Conservation (phyloP, 345 rosid species). For the Salix purpurea region DNA sequence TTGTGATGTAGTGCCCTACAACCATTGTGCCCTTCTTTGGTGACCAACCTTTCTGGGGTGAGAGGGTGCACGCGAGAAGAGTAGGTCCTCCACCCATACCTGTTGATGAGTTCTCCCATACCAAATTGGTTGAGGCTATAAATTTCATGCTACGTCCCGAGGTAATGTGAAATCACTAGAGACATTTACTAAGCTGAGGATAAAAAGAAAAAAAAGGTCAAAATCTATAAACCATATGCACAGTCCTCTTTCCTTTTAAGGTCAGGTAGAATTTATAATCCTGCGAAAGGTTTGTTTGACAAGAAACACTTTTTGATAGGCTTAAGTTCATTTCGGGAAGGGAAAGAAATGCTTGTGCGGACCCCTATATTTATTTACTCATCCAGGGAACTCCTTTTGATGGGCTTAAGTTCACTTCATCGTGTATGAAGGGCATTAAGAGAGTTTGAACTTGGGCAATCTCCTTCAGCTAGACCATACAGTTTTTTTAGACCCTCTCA, state of each 20-base stretch:
- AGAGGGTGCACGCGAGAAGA: conserved; percentile 76
- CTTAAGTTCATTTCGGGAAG: background rate
- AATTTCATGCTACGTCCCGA: conserved; percentile 58
- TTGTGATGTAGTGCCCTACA: conserved; percentile 74
- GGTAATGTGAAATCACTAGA: conserved; percentile 30
- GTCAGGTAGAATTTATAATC: background rate
- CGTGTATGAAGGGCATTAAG: background rate
- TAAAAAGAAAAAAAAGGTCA: background rate
- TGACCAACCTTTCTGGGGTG: conserved; percentile 99
- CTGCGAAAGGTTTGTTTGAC: background rate
- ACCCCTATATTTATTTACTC: background rate
- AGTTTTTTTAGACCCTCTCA: background rate
- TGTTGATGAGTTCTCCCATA: conserved; percentile 78
- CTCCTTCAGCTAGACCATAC: background rate
- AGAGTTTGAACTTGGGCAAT: background rate
- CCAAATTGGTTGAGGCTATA: conserved; percentile 71
- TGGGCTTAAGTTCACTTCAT: background rate
- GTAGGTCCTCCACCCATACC: conserved; percentile 94
- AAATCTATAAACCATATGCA: background rate
- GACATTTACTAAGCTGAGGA: background rate
- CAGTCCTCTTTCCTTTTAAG: background rate
- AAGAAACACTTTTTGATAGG: background rate
- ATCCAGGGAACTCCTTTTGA: background rate
- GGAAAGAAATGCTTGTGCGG: background rate
- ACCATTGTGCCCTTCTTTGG: conserved; percentile 95